phyloP scores from a whole-genome alignment of 2,329 filamentous ascomycete species.

The Apiospora arundinis region DNA sequence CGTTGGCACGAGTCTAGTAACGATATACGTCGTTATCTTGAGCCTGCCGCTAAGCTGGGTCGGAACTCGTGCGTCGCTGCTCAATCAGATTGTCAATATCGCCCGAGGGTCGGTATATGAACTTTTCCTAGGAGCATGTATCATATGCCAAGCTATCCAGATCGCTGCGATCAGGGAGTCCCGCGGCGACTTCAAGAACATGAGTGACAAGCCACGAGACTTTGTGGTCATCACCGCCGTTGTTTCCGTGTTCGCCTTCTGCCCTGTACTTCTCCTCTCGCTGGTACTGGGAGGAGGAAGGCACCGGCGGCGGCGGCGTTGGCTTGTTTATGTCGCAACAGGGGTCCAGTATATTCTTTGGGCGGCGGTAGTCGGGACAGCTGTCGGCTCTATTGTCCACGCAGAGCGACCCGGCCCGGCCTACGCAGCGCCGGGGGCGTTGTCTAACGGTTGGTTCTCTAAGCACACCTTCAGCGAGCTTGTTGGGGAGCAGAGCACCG shows the following conservation, averaged over 20 bases:
- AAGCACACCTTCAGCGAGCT: neutral
- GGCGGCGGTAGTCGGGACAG: neutral
- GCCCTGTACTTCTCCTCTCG: neutral
- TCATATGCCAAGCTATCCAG: slow-evolving; percentile 9
- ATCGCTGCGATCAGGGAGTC: neutral
- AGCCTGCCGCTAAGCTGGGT: neutral
- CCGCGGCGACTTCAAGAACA: neutral
- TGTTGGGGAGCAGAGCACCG: neutral
- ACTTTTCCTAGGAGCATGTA: neutral
- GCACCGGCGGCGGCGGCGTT: neutral
- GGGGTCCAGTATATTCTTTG: neutral
- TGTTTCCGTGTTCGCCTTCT: neutral
- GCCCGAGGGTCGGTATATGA: neutral
- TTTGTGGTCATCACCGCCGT: neutral
- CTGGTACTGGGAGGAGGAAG: neutral
- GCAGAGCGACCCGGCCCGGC: no score
- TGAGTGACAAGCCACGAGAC: neutral
- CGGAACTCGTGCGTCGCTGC: neutral
- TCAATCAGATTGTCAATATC: neutral
- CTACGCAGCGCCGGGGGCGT: neutral
- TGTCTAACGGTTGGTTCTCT: neutral
- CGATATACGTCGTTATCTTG: neutral
- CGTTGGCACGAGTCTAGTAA: neutral
- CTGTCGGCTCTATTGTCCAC: neutral
- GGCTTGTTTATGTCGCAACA: neutral